Evolutionary conservation across 371 early-diverging fungal species (phyloP).

Genomic region (Fennellomyces sp.): DNA sequence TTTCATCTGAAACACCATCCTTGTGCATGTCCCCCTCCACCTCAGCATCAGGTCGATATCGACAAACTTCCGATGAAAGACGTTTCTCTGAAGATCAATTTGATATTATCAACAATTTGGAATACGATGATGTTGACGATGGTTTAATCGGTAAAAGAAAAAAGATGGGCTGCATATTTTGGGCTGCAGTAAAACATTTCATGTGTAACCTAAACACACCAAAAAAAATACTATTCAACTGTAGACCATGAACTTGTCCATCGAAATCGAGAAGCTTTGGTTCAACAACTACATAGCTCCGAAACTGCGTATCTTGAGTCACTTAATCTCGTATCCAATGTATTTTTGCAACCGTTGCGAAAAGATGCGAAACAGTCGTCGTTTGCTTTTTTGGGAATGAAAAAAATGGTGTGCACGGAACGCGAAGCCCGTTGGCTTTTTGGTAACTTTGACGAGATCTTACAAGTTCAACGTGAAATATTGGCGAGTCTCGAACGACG

Average conservation of each 20-base stretch:
- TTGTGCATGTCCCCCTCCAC: slow-evolving; percentile 3
- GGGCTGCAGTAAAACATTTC: not conserved
- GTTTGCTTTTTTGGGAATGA: slow-evolving; percentile 38
- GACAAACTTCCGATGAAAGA: not conserved
- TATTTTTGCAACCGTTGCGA: slow-evolving; percentile 36
- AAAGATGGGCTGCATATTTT: too few species aligned
- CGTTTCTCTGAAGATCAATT: slow-evolving; percentile 23
- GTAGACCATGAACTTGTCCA: slow-evolving; percentile 41
- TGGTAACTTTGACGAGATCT: slow-evolving; percentile 37
- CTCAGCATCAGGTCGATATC: slow-evolving; percentile 5
- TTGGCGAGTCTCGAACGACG: slow-evolving; percentile 29
- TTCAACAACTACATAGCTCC: slow-evolving; percentile 33
- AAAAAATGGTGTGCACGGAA: slow-evolving; percentile 50
- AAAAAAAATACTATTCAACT: not conserved
- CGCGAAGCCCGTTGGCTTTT: slow-evolving; percentile 43
- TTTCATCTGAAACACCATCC: slow-evolving; percentile 14
- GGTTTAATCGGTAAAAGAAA: slow-evolving; percentile 41
- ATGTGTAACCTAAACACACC: not conserved
- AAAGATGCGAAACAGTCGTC: slow-evolving; percentile 34
- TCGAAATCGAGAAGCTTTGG: slow-evolving; percentile 38
- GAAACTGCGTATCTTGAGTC: slow-evolving; percentile 37
- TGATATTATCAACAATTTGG: slow-evolving; percentile 44
- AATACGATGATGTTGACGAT: slow-evolving; percentile 49
- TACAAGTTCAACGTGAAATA: slow-evolving; percentile 24
- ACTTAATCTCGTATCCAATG: slow-evolving; percentile 20